Conservation (phyloP, 2,329 filamentous ascomycete species). For the Colletotrichum sidae region DNA sequence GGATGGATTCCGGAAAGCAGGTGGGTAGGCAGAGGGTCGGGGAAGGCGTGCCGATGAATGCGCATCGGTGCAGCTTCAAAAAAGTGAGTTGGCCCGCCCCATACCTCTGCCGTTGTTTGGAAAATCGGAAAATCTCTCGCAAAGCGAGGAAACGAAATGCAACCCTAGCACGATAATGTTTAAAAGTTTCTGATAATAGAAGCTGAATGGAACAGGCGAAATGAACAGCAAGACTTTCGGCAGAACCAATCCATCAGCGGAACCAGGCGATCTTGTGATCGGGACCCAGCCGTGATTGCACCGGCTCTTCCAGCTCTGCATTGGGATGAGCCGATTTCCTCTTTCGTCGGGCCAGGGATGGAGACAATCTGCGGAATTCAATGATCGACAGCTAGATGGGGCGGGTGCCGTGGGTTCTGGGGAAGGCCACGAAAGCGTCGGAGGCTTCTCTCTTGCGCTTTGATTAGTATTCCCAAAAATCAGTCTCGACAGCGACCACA, state of each 20-base stretch:
- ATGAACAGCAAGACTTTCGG: slow-evolving; percentile 10
- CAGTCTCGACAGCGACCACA: slow-evolving; percentile 23
- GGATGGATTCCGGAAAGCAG: slow-evolving; percentile 5
- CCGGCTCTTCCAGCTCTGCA: background rate
- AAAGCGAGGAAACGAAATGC: slow-evolving; percentile 30
- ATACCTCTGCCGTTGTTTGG: slow-evolving; percentile 13
- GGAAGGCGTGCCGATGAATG: slow-evolving; percentile 21
- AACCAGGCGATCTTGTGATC: slow-evolving; percentile 27
- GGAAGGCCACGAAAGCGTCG: slow-evolving; percentile 21
- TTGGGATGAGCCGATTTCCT: slow-evolving; percentile 24
- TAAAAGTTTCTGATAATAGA: slow-evolving; percentile 10
- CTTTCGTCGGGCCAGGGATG: slow-evolving; percentile 19
- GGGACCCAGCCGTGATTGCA: slow-evolving; percentile 26
- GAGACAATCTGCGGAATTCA: slow-evolving; percentile 32
- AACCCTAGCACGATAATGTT: background rate
- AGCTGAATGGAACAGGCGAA: slow-evolving; percentile 16
- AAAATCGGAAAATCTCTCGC: slow-evolving; percentile 8
- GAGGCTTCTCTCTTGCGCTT: slow-evolving; percentile 2
- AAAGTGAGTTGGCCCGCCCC: slow-evolving; percentile 1
- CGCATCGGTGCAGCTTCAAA: slow-evolving; percentile 13
- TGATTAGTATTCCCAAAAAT: slow-evolving; percentile 18
- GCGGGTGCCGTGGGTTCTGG: slow-evolving; percentile 22
- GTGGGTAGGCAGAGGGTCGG: slow-evolving; percentile 11
- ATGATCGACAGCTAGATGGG: slow-evolving; percentile 33
- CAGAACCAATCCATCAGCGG: slow-evolving; percentile 13